phyloP scores from a whole-genome alignment of 208 protist species.

The Phytomonas francai region DNA sequence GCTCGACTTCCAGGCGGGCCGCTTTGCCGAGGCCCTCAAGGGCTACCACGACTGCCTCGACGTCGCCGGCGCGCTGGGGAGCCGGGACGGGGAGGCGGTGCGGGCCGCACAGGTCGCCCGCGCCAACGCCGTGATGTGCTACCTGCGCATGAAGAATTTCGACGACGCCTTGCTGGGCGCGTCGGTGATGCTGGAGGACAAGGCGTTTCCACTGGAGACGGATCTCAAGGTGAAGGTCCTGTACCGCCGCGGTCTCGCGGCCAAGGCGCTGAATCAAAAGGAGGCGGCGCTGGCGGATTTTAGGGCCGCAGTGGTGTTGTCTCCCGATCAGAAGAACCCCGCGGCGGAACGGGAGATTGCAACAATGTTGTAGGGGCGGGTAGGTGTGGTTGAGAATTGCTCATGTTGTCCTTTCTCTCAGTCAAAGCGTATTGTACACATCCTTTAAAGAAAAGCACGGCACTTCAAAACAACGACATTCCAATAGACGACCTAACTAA shows the following conservation, averaged over 20 bases:
- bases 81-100: constrained; percentile 35
- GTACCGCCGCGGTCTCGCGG: constrained; percentile 63
- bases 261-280: constrained; percentile 40
- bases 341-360: constrained; percentile 42
- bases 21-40: constrained; percentile 53
- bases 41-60: constrained; percentile 72
- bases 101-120: constrained; percentile 45
- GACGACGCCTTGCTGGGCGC: constrained; percentile 60
- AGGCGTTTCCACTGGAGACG: constrained; percentile 15
- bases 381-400: background rate
- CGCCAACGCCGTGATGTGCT: constrained; percentile 62
- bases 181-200: constrained; percentile 70
- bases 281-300: constrained; percentile 67
- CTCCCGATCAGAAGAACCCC: constrained; percentile 34
- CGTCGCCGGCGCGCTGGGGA: constrained; percentile 39
- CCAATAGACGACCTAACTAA: background rate
- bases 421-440: background rate
- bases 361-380: constrained; percentile 14
- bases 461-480: background rate
- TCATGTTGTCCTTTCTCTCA: background rate
- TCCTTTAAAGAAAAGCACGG: background rate
- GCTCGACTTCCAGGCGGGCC: constrained; percentile 41
- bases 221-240: constrained; percentile 76
- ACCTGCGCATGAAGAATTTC: constrained; percentile 57
- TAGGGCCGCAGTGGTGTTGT: constrained; percentile 51